phyloP scores from a whole-genome alignment of 108 stramenopile genomes.

The Skeletonema tropicum region DNA sequence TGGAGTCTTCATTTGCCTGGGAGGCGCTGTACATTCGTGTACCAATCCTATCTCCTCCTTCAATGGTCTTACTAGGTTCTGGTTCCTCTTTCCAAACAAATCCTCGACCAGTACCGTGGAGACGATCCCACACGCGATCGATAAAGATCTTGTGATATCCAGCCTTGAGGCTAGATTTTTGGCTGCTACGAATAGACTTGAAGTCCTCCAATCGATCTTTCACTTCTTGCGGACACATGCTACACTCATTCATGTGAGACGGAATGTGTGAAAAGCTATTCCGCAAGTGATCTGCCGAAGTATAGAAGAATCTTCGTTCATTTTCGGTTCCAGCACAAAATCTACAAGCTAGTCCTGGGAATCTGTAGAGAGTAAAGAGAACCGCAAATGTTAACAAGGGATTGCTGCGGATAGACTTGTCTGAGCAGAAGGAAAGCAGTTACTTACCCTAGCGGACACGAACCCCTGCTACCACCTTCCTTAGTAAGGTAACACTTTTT shows the following conservation, averaged over 20 bases:
- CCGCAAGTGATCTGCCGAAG: constrained; percentile 53
- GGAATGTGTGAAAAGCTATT: constrained; percentile 61
- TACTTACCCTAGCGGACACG: constrained; percentile 42
- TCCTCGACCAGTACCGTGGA: constrained; percentile 22
- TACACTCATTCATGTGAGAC: constrained; percentile 41
- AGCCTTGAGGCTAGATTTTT: constrained; percentile 53
- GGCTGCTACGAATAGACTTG: constrained; percentile 43
- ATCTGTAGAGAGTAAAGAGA: constrained; percentile 4
- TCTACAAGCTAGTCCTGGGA: constrained; percentile 50
- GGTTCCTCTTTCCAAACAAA: not conserved
- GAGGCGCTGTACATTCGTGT: not conserved
- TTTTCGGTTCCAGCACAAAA: constrained; percentile 38
- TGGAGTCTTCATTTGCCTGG: constrained; percentile 1
- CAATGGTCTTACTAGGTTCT: not conserved
- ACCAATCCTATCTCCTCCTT: constrained; percentile 11
- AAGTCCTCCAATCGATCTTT: constrained; percentile 43
- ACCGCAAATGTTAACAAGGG: not conserved
- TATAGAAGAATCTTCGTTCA: constrained; percentile 56
- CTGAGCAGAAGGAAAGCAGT: not conserved
- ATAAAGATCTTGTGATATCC: constrained; percentile 60
- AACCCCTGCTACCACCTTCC: constrained; percentile 48
- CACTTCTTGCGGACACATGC: constrained; percentile 38
- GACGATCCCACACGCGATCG: constrained; percentile 46
- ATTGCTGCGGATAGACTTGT: not conserved
- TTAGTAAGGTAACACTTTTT: constrained; percentile 55